Percentiles rank a stretch among this genome's conserved stretches.
These are phyloP conservation scores for Jacaranda mimosifolia DNA, from an alignment of 257 asterid genomes.

Conservation along the genomic window DNA sequence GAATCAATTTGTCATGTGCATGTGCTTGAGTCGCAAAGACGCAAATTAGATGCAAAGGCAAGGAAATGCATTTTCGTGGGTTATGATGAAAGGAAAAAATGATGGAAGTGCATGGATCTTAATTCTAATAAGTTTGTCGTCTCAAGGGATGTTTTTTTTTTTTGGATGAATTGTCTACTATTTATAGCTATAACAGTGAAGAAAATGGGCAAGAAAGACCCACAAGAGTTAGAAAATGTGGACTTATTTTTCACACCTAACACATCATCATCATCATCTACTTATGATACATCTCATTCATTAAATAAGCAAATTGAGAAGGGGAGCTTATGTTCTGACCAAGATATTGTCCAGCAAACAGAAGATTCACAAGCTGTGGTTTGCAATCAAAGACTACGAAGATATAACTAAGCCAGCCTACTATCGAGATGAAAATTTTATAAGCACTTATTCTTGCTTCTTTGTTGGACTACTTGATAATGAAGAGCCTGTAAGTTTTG, in stretches of 20 bases:
- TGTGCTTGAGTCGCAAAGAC: background rate
- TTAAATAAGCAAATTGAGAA: background rate
- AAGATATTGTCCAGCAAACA: too few relatives aligned
- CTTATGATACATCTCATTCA: too few relatives aligned
- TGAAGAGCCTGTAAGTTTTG: background rate
- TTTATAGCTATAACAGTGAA: too few relatives aligned
- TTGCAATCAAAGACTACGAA: background rate
- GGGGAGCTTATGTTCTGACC: background rate
- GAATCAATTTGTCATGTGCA: background rate
- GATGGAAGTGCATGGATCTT: background rate
- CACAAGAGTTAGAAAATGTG: too few relatives aligned
- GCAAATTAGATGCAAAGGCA: background rate
- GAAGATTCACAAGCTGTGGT: too few relatives aligned
- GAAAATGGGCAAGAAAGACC: too few relatives aligned
- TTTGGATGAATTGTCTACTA: background rate
- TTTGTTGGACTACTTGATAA: background rate
- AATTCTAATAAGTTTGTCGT: background rate
- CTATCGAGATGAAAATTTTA: background rate
- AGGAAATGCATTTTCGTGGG: background rate
- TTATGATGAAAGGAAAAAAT: background rate
- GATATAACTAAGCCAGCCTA: background rate
- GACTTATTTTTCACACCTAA: too few relatives aligned
- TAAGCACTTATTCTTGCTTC: background rate
- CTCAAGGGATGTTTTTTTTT: background rate
- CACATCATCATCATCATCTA: too few relatives aligned